These are phyloP conservation scores for Corrigiola litoralis DNA, from an alignment of 179 eudicot species.

Conservation along the genomic window DNA sequence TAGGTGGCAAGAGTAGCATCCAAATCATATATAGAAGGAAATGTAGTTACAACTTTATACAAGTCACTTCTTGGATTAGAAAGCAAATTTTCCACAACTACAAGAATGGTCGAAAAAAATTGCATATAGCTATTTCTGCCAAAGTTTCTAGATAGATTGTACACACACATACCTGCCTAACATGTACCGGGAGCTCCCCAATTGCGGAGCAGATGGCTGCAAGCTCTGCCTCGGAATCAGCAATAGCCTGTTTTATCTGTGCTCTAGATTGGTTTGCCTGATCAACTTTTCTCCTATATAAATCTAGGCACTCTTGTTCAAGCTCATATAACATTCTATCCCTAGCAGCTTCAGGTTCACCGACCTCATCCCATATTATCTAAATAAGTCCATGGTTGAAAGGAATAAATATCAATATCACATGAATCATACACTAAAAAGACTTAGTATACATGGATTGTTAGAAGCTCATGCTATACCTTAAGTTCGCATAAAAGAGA, in stretches of 20 bases:
- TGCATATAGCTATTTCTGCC: no score
- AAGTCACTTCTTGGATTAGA: background rate
- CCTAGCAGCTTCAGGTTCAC: constrained; percentile 74
- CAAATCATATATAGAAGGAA: background rate
- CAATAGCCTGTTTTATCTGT: constrained; percentile 79
- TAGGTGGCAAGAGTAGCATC: constrained; percentile 3
- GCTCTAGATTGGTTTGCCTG: constrained; percentile 81
- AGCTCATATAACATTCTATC: constrained; percentile 79
- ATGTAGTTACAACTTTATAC: background rate
- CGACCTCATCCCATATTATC: constrained; percentile 98
- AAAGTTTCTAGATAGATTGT: background rate
- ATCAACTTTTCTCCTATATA: constrained; percentile 85
- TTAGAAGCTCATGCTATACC: constrained; percentile 37
- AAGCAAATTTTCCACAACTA: background rate
- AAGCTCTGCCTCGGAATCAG: constrained; percentile 95
- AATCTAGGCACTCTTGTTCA: constrained; percentile 84
- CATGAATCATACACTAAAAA: background rate
- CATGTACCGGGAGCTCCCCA: constrained; percentile 84
- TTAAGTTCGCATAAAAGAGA: constrained; percentile 81
- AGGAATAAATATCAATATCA: constrained; percentile 1
- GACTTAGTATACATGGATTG: constrained; percentile 2
- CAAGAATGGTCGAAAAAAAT: no score
- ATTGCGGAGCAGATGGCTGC: constrained; percentile 83
- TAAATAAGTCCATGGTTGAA: constrained; percentile 14
- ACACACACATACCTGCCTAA: constrained; percentile 62